Evolutionary conservation across 495 filamentous ascomycete species (phyloP).

Genomic region (Hypoxylon rickii): DNA sequence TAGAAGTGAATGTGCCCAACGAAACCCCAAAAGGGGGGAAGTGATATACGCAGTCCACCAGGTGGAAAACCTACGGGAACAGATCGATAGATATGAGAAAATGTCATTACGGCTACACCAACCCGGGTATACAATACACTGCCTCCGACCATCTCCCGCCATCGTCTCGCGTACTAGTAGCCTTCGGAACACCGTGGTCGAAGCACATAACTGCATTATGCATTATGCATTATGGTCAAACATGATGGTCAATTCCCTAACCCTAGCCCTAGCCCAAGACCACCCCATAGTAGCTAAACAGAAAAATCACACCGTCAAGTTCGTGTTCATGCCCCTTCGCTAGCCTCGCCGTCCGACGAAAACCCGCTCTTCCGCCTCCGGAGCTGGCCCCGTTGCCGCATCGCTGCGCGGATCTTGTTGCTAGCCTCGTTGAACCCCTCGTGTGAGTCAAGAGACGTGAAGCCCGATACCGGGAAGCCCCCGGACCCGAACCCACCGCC

Average conservation of each 20-base stretch:
- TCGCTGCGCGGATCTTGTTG: slow-evolving; percentile 81
- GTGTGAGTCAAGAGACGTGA: slow-evolving; percentile 73
- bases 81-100: not conserved
- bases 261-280: slow-evolving; percentile 2
- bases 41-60: too few relatives aligned
- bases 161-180: too few relatives aligned
- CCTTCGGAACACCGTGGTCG: too few relatives aligned
- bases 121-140: not conserved
- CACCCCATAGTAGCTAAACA: too few relatives aligned
- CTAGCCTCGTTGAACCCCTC: slow-evolving; percentile 82
- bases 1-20: too few relatives aligned
- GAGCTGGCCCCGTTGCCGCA: slow-evolving; percentile 80
- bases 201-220: too few relatives aligned
- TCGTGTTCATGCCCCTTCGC: slow-evolving; percentile 30
- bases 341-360: slow-evolving; percentile 33
- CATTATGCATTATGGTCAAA: too few relatives aligned
- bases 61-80: too few relatives aligned
- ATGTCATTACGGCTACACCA: not conserved
- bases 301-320: not conserved
- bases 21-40: too few relatives aligned
- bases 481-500: slow-evolving; percentile 61
- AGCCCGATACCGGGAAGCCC: slow-evolving; percentile 68
- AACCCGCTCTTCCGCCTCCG: slow-evolving; percentile 65
- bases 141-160: too few relatives aligned
- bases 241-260: too few relatives aligned